These are phyloP conservation scores for Cryomyces minteri DNA, from an alignment of 495 filamentous ascomycete genomes.

Conservation along the genomic window DNA sequence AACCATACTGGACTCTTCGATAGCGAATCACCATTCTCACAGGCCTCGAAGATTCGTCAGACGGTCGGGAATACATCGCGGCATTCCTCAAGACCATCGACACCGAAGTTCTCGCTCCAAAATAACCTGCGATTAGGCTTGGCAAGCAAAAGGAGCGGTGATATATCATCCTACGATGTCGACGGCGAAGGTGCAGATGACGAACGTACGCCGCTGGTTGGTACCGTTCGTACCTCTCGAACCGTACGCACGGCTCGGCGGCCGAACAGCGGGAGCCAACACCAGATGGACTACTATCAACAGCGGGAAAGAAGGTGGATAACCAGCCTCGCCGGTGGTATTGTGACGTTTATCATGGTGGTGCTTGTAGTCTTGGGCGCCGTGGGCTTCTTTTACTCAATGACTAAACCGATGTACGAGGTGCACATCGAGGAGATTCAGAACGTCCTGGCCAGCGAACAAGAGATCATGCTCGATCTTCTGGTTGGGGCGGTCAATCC, in stretches of 20 bases:
- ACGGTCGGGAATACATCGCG: not conserved
- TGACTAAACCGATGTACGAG: constrained; percentile 68
- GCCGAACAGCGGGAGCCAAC: constrained; percentile 38
- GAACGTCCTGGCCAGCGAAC: constrained; percentile 81
- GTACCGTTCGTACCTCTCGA: constrained; percentile 40
- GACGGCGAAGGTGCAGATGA: constrained; percentile 72
- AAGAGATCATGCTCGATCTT: constrained; percentile 90
- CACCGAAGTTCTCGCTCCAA: constrained; percentile 18
- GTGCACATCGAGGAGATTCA: constrained; percentile 60
- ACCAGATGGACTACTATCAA: constrained; percentile 59
- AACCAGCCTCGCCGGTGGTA: constrained; percentile 60
- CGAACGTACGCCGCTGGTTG: constrained; percentile 72
- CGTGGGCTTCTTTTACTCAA: constrained; percentile 72
- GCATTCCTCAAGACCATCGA: constrained; percentile 12
- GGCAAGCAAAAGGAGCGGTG: constrained; percentile 29
- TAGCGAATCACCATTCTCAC: constrained; percentile 10
- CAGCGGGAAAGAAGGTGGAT: constrained; percentile 45
- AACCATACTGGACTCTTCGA: constrained; percentile 8
- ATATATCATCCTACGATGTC: constrained; percentile 44
- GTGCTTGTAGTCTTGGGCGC: constrained; percentile 60
- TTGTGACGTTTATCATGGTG: constrained; percentile 55
- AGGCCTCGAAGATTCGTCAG: constrained; percentile 7
- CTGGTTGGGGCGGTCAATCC: constrained; percentile 80
- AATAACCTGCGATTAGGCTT: constrained; percentile 14
- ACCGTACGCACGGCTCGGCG: constrained; percentile 37